These are phyloP conservation scores for Picea glauca DNA, from an alignment of 75 land plant species.

Conservation along the genomic window DNA sequence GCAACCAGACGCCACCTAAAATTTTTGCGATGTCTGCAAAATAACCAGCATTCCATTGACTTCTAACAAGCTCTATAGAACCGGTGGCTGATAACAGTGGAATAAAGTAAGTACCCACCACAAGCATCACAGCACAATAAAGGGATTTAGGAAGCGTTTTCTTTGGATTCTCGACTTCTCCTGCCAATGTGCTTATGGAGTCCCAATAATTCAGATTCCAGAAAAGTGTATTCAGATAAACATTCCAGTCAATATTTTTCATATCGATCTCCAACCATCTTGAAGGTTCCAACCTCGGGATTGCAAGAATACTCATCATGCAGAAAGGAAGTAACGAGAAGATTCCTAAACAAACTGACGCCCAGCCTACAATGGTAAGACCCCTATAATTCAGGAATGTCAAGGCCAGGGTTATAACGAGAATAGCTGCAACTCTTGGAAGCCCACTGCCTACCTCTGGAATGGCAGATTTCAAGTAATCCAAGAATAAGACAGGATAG, in stretches of 20 bases:
- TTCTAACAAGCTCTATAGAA: constrained; percentile 32
- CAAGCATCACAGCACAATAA: constrained; percentile 47
- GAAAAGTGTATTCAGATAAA: constrained; percentile 71
- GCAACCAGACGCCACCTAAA: constrained; percentile 64
- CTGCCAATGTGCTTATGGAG: constrained; percentile 57
- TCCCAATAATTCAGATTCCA: constrained; percentile 83
- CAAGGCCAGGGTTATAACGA: constrained; percentile 49
- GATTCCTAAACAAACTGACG: constrained; percentile 46
- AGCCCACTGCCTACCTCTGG: constrained; percentile 31
- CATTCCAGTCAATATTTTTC: constrained; percentile 48
- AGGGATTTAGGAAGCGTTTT: constrained; percentile 49
- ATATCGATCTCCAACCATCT: constrained; percentile 51
- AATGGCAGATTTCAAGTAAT: constrained; percentile 30
- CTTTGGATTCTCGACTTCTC: constrained; percentile 53
- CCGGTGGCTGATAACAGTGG: constrained; percentile 75
- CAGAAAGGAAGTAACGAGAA: constrained; percentile 72
- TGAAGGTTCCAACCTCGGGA: constrained; percentile 51
- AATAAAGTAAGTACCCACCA: constrained; percentile 50
- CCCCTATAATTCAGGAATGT: constrained; percentile 84
- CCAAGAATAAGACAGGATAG: constrained; percentile 31
- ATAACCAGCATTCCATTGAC: constrained; percentile 71
- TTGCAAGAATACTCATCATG: constrained; percentile 49
- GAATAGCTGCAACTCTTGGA: constrained; percentile 38
- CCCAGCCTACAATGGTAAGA: constrained; percentile 64
- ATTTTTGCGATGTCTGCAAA: constrained; percentile 57